Evolutionary conservation across 192 early-diverging fungal species (phyloP), one percentile per base, ranked within the genome.

Genomic region (Coemansia sp.): DNA sequence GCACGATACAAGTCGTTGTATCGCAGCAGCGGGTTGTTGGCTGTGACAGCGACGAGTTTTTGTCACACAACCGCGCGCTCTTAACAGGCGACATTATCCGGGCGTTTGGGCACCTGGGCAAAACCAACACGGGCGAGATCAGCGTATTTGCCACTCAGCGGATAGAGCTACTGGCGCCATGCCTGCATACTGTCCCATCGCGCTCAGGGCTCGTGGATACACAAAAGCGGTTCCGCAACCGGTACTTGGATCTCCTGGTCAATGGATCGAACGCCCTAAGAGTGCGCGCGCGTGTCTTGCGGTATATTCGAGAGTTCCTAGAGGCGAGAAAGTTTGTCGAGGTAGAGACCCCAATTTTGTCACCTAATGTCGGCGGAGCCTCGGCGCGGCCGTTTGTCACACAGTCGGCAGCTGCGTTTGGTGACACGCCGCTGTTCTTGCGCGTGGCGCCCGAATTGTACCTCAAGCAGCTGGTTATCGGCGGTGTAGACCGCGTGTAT

Each of bases 401-500:
- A 2, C 75, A 73, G n/a, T 80, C 87, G 0, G 55, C 55, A 2
- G 77, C 92, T 68, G 89, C 90, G 0, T 75, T 93, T 17, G 87
- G 80, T 33, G 67, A 86, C 21, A 85, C 87, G 64, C 76, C 89
- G 23, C 77, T 96, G 88, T 85, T 89, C 26, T 74, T 96, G 76
- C 86, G 94, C 14, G 86, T 95, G 43, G 92, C 94, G 1, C 93
- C 94, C 13, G 94, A 96, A 70, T 78, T 96, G 3, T 95, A 87
- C 67, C 78, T 96, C 30, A 95, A 95, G 86, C 90, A 93, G 86
- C 79, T 96, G 52, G 91, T 96, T 19, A 87, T 96, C 66, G 94
- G 93, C 23, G 94, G 94, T 2, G 66, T 92, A 4, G 92, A 94
- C 47, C 86, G 88, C 26, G 93, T 96, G 13, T 96, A 88, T 72